Base-by-base conservation (phyloP, 805 yeast genomes). In the Sugiyamaella lignohabitans region DNA sequence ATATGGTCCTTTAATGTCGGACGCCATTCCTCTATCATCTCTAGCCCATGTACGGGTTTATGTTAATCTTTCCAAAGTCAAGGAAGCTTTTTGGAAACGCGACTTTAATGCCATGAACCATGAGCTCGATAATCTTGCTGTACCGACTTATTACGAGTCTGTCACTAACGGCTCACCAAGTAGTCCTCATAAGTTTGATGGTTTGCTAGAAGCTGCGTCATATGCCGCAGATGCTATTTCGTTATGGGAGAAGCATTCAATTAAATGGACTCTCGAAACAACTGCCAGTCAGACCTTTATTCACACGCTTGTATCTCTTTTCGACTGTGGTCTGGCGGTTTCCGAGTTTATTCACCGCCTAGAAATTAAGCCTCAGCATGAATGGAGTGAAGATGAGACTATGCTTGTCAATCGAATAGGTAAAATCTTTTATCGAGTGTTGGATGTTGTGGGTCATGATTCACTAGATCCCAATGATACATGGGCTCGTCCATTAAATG, bases 1-100 rank as follows among this genome's bases (percentile, higher is more conserved):
- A 49, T 63, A 61, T 44, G 69, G 69, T 0, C 70, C 67, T 1
- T 52, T 71, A 22, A 68, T 67, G 64, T 56, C 66, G 46, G 74
- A 70, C 40, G 68, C 73, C n/a, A 66, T 69, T 17, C 67, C 71
- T 5, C 52, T 71, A 37, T 64, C 61, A 40, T 67, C 65, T 19
- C 63, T 54, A 55, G 71, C 59, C 35, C 70, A 58, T 52, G 66
- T 58, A 52, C 67, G 55, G 30, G 59, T 57, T 24, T 58, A 60
- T 46, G 57, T 72, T 43, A 71, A 68, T 41, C 48, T 69, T 37
- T 53, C 67, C 5, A 58, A 58, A n/a, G 64, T 65, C 17, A 68
- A 69, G 47, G 68, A 62, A 29, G 58, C 60, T 5, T 55, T 72
- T 45, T 72, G 75, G 74, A 48, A 51, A 8, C 65, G 68, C 30